These are phyloP conservation scores for Aegilops tauschii DNA, from an alignment of 176 grass and related monocot genomes.

Conservation along the genomic window DNA sequence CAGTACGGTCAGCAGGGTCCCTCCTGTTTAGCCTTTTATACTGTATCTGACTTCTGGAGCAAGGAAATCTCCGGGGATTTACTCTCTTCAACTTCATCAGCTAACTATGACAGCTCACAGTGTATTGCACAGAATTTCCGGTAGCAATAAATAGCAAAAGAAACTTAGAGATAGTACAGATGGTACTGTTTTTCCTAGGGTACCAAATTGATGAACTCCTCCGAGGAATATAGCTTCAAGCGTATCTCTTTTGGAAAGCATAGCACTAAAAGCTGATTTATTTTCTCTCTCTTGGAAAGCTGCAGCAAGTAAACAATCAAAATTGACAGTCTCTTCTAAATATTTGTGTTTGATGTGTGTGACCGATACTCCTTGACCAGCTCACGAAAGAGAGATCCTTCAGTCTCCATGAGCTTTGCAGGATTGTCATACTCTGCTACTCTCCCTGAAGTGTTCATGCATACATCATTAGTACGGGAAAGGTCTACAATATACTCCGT, in stretches of 20 bases:
- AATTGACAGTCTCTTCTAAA: constrained; percentile 3
- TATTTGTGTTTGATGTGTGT: constrained; percentile 34
- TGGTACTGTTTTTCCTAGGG: background rate
- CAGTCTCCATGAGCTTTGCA: constrained; percentile 64
- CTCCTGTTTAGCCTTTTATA: background rate
- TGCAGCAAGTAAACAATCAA: no score
- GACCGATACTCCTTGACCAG: no score
- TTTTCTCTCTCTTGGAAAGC: no score
- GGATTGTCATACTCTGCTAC: constrained; percentile 68
- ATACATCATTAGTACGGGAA: no score
- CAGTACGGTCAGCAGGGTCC: background rate
- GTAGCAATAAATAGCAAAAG: background rate
- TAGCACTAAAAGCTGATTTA: no score
- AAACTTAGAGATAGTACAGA: background rate
- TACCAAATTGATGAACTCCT: background rate
- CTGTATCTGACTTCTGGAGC: no score
- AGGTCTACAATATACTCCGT: no score
- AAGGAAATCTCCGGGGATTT: no score
- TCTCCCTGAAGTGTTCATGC: constrained; percentile 32
- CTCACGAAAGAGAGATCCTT: constrained; percentile 44
- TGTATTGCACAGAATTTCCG: background rate
- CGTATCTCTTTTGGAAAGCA: no score
- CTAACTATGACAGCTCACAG: no score
- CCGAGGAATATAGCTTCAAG: no score
- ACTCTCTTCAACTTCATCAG: no score